Base-by-base conservation (phyloP, 805 yeast species). In the Kregervanrija delftensis region DNA sequence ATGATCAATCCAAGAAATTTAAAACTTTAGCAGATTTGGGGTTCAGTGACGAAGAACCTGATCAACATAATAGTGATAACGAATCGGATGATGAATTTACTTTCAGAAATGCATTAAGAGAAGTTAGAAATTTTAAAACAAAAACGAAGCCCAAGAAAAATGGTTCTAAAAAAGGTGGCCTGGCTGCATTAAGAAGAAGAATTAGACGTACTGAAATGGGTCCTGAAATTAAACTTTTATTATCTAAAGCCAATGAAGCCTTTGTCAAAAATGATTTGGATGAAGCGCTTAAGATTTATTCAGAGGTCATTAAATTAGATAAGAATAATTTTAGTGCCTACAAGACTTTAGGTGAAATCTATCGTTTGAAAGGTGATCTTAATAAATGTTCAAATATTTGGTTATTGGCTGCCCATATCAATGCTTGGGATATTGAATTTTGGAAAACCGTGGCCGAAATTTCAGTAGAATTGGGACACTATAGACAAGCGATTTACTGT, bases 281-380 rank as follows among this genome's bases (percentile, higher is more conserved):
- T 30, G 70, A 66, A 1, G 91, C 95, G 0, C 73, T 77, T 52
- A 65, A 74, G 41, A 58, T 73, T 41, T 90, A 74, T 62, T 66
- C 71, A 52, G 86, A 78, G 49, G 95, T 88, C 11, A 81, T 91
- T 48, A 79, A 81, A 53, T 71, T 80, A 43, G 96, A 89, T 57
- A 82, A 86, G 11, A 76, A 77, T 51, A 84, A 86, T 59, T 83
- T 78, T 60, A 79, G 85, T 38, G 96, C 96, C 0, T 90, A 90
- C 68, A 83, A 85, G 55, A 85, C 95, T 0, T 65, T 89, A 38
- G 97, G 96, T 39, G 96, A 86, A 56, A 85, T 91, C 39, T 83
- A 85, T 51, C 73, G 78, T 45, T 67, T 75, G 42, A 82, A 79
- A 48, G 90, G 88, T 1, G 70, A 79, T 39, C 63, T 74, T 41